Evolutionary conservation across 495 filamentous ascomycete species (phyloP), one percentile per base, ranked within the genome.

Genomic region (Penicillium pulvis): DNA sequence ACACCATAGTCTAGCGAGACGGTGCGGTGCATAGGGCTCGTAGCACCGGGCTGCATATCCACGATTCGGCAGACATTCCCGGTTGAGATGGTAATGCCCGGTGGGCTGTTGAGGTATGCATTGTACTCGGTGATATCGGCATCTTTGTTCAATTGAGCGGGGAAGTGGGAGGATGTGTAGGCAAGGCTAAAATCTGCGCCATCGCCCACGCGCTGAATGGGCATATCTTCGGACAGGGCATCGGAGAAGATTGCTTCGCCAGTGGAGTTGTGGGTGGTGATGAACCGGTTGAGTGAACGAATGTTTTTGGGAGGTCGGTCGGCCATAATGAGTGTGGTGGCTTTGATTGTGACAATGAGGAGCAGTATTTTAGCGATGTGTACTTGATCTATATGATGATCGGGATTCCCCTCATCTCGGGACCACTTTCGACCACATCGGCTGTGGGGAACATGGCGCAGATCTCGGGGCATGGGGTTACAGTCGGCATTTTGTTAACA

Each of bases 1-100:
- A 91, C 81, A 4, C 88, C 89, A 56, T 89, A 92, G 61, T 92
- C 90, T 2, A 92, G 64, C 1, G 78, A 83, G 58, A 86, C 79
- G 1, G 90, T 91, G 2, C 89, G 79, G 64, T 93, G 90, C 87
- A 93, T 79, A 1, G 73, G 60, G 81, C 51, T 89, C 79, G 70
- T 82, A 73, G 62, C 78, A 75, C 43, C 83, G 77, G 75, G 91
- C 72, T 31, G 87, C 74, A 79, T 89, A 81, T 71, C 90, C 64
- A 62, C 89, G 81, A 58, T 90, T 55, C 73, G 76, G 51, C 75
- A 79, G 3, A 75, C 64, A 9, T 72, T 72, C 35, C 84, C 84
- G 11, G 73, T 76, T 12, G 75, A 83, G 33, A 82, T 82, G 3
- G 69, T 76, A 12, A 79, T 78, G 20, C 76, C 84, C 23, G 61